Evolutionary conservation across 352 stramenopile genomes (phyloP), one percentile per base, ranked within the genome.

Genomic region (Phytopythium montanum): DNA sequence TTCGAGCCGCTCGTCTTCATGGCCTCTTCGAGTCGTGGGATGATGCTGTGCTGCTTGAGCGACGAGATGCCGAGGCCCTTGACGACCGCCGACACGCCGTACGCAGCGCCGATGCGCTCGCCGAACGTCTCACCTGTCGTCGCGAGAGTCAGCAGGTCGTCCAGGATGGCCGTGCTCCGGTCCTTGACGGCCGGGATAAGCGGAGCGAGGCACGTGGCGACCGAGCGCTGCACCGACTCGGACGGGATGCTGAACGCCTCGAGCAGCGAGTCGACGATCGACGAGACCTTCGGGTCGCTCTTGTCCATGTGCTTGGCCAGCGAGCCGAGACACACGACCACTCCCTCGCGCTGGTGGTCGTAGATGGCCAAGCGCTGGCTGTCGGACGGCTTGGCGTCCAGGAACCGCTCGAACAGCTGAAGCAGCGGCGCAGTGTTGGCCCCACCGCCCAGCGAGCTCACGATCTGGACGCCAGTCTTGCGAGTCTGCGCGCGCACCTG

Each of bases 61-160:
- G 92, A 86, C 42, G 95, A 95, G 63, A 99, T 99, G 62, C 98
- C 97, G 66, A 99, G 93, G 6, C 98, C 98, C 81, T 99, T 99
- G 2, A 99, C 90, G n/a, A 98, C 88, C 36, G 97, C 97, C 26
- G 97, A 98, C 53, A 99, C 87, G 60, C 97, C 98, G 53, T 98
- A 98, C 1, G 97, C 97, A 39, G 95, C 97, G 45, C 97, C 98
- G 68, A 88, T 95, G 44, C 90, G 85, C 54, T 92, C 82, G n/a
- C 85, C 85, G 39, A 95, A 96, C 41, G 80, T 95, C 61, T 90
- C 86, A 18, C 85, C 73, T 46, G 66, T 75, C 33, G 85, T 94
- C 16, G 91, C 75, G 49, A 78, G 76, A 13, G 73, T 78, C 2
- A 97, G 62, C 54, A 97, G 60, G 19, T 84, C 69, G 54, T 90